A percentile compares a stretch with the other conserved stretches of the same genome.
Conservation (phyloP, 345 rosid species). For the Carallia pectinifolia region DNA sequence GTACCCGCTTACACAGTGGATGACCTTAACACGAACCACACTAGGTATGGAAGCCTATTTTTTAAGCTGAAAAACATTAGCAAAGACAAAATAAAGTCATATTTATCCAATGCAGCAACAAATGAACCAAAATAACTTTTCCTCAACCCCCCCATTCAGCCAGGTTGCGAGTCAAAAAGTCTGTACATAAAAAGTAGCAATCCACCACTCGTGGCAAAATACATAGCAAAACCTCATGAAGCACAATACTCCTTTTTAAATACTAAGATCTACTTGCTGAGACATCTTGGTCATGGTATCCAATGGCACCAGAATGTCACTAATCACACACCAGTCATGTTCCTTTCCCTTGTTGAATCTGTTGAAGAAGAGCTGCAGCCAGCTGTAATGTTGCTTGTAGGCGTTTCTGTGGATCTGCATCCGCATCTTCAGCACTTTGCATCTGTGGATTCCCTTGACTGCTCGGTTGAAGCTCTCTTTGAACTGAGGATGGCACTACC, state of each 20-base stretch:
- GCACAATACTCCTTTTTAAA: not conserved
- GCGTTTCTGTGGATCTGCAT: conserved; percentile 81
- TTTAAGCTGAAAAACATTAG: no score
- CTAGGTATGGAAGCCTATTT: no score
- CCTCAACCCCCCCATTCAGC: no score
- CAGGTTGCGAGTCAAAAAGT: no score
- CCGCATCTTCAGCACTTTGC: conserved; percentile 49
- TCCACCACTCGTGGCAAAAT: not conserved
- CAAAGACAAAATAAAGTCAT: no score
- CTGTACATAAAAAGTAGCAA: not conserved
- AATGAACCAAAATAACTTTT: no score
- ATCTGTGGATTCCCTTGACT: conserved; percentile 12
- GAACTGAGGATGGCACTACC: conserved; percentile 18
- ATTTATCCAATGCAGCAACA: no score
- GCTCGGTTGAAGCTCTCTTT: conserved; percentile 25
- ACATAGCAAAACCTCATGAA: not conserved
- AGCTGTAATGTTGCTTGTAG: conserved; percentile 89
- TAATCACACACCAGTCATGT: conserved; percentile 24
- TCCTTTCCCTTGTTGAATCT: conserved; percentile 82
- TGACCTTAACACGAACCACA: no score
- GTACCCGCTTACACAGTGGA: no score
- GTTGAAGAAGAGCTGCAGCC: conserved; percentile 95
- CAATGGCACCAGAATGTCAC: not conserved
- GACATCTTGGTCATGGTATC: not conserved
- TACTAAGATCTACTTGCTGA: not conserved